These are phyloP conservation scores for Flaveria brownii DNA, from an alignment of 129 eudicot genomes.

Conservation along the genomic window DNA sequence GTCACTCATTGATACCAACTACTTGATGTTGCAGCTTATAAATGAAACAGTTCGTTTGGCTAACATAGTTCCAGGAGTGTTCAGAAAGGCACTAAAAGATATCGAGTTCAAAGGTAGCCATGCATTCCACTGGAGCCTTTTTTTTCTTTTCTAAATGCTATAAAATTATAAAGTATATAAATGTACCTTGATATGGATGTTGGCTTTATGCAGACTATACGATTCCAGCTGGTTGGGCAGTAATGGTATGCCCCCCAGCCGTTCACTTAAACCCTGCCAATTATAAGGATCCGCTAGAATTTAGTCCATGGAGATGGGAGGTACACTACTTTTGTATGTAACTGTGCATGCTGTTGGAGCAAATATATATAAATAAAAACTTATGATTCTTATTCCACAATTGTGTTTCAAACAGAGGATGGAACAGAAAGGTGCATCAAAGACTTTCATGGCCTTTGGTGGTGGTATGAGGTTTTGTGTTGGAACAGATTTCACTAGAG, in stretches of 20 bases:
- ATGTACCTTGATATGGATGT: constrained; percentile 27
- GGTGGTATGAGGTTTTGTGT: constrained; percentile 99
- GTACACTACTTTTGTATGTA: constrained; percentile 34
- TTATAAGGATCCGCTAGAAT: constrained; percentile 74
- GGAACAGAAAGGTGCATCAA: constrained; percentile 71
- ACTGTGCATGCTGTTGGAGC: not conserved
- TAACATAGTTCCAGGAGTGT: constrained; percentile 86
- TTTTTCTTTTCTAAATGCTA: not conserved
- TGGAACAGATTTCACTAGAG: constrained; percentile 89
- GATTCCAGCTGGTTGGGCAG: constrained; percentile 97
- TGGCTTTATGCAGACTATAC: constrained; percentile 60
- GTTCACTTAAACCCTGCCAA: constrained; percentile 74
- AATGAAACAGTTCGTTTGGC: constrained; percentile 92
- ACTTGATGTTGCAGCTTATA: constrained; percentile 64
- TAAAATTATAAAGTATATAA: not conserved
- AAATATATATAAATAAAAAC: not conserved
- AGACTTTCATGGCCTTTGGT: constrained; percentile 95
- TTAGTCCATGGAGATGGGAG: constrained; percentile 97
- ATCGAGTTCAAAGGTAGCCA: constrained; percentile 65
- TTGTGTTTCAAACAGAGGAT: constrained; percentile 53
- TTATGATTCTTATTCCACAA: not conserved
- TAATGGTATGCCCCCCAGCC: constrained; percentile 98
- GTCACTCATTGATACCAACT: constrained; percentile 4
- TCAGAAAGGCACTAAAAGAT: constrained; percentile 80
- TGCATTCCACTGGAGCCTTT: not conserved